Evolutionary conservation across 2,329 filamentous ascomycete species (phyloP), one percentile per base, ranked within the genome.

Genomic region (Diaporthe helianthi): DNA sequence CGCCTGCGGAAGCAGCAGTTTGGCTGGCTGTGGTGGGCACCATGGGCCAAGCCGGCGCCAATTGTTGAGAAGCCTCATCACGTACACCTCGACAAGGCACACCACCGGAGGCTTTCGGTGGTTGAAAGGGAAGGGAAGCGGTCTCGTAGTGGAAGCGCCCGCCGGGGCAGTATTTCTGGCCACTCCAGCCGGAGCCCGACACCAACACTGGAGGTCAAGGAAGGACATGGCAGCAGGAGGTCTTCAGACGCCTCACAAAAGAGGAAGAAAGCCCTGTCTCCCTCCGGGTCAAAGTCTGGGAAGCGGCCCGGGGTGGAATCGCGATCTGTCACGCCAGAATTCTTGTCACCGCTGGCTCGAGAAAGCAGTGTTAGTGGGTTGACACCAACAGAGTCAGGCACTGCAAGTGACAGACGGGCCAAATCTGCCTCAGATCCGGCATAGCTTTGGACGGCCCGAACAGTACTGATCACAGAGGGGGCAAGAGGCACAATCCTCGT

Each of bases 11-110:
- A 88, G 75, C 84, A 90, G 75, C 85, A 90, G 71, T 89, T 91
- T 65, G 88, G 91, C 26, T 92, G 90, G 90, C 83, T 97, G 44
- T 97, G 93, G 93, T 97, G 94, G 92, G 88, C 93, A 1, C 92
- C 93, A 0, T 93, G 92, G 86, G 82, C 87, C 41, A 86, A 83
- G 31, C 80, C 74, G 75, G 80, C 49, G 24, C 49, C 65, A 12
- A 58, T 68, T 13, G 71, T 75, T 3, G 79, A 81, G 63, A 79
- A 73, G 61, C 64, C 69, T 1, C 75, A 78, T n/a, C 79, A 75
- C 33, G 76, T 76, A 19, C 76, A 82, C 49, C 71, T 73, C n/a
- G 81, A 84, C 65, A 84, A 82, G 76, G 71, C 61, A 22, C 66
- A 71, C 22, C 81, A 81, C 55, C 80, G 79, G 26, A 83, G 83